Evolutionary conservation across 768 basidiomycete species (phyloP), one percentile per base, ranked within the genome.

Genomic region (Tricholoma terreum): DNA sequence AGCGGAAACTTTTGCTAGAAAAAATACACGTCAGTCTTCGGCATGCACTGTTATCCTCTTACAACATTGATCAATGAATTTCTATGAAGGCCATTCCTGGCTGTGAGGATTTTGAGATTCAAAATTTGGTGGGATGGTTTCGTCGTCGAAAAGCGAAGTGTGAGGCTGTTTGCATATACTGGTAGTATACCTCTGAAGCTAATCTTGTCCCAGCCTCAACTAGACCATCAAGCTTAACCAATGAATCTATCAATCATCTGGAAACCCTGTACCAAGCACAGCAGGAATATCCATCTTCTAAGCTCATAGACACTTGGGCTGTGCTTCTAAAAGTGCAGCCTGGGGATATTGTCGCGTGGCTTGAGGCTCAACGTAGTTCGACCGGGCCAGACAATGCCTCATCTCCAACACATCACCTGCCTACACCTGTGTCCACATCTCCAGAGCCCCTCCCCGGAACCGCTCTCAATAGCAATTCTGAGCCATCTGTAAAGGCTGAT

Each of bases 301-400:
- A 63, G 19, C 56, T 73, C 21, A 63, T 75, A n/a, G 42, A 45
- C 22, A 66, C 72, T 0, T 75, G 74, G 75, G 70, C 74, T 27
- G 56, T 50, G 1, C 60, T 75, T 1, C 58, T 74, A 0, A 52
- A 58, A 19, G 68, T 64, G 6, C 60, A 33, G 15, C 21, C 45
- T 30, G 55, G 64, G 34, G 68, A 71, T 31, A 59, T 74, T 8
- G 52, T 59, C 22, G 45, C 60, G 27, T 70, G 66, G 67, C 57
- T 69, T 3, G 56, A 57, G 17, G 58, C 65, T 30, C 53, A 50
- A 17, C 36, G 19, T 3, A 19, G n/a, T 24, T 33, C 35, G 2
- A n/a, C 17, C 30, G 38, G 33, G 36, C 45, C 50, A 48, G 30
- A 61, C 35, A 6, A 42, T 24, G 31, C 46, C 8, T 31, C 36